Base-by-base conservation (phyloP, 768 basidiomycete genomes). In the Tricholomella constricta region DNA sequence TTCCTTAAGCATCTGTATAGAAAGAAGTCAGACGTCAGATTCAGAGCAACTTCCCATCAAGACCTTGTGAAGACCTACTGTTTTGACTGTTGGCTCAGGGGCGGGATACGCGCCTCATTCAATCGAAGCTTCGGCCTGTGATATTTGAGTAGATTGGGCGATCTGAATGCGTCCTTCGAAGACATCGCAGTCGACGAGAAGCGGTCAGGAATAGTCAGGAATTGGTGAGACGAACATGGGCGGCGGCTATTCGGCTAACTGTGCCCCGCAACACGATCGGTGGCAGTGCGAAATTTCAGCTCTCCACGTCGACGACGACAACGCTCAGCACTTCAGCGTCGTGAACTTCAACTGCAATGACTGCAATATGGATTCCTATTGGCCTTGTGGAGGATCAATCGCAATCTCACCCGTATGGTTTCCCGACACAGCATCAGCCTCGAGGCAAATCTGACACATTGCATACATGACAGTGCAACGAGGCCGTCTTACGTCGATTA, bases 1-100 rank as follows among this genome's bases (percentile, higher is more conserved):
- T 80, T 84, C 43, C 75, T 72, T 15, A 88, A 66, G 60, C 86
- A 87, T 62, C 85, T 86, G 49, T 44, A 27, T 25, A 22, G 40
- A 15, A 43, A 29, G 48, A 12, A 51, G 45, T 15, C n/a, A n/a
- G n/a, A n/a, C n/a, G n/a, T n/a, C n/a, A n/a, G 2, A 12, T 40
- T 20, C 4, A 32, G 34, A 23, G 12, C 43, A n/a, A 20, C 27
- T 10, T 9, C 31, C 40, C n/a, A 23, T 44, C 32, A 22, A 32
- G 31, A 45, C 14, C 23, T 31, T 19, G 47, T 14, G 23, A 26
- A n/a, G 23, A 64, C 66, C 41, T 27, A 80, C 82, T 64, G 68
- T 65, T 75, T 80, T n/a, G 81, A 81, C 57, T 82, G 76, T 9
- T 72, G 60, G 20, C 70, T 83, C 17, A 83, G 69, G 4, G 75